phyloP scores from a whole-genome alignment of 345 rosid genomes.

The Moringa oleifera region DNA sequence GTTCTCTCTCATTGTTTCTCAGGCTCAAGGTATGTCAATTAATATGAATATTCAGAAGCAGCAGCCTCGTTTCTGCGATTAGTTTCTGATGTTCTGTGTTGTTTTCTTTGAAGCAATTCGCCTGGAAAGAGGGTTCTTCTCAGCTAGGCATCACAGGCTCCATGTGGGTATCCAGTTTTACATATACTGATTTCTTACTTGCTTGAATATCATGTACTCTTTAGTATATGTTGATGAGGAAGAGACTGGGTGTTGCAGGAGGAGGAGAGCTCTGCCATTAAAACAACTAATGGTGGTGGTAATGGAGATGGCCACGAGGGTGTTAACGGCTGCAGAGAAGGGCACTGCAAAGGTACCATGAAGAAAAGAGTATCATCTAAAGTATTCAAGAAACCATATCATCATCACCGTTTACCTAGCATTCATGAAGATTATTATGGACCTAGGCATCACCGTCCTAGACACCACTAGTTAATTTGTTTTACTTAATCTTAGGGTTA shows the following conservation, averaged over 20 bases:
- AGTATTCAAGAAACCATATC: conserved; percentile 17
- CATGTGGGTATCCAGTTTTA: conserved; percentile 5
- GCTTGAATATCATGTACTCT: not conserved
- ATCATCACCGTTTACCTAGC: conserved; percentile 31
- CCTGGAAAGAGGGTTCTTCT: conserved; percentile 5
- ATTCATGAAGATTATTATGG: conserved; percentile 64
- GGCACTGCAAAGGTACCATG: conserved; percentile 23
- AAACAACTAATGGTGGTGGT: conserved; percentile 10
- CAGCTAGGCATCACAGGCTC: conserved; percentile 3
- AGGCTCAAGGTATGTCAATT: conserved; percentile 19
- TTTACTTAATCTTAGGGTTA: too few species aligned
- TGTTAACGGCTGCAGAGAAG: conserved; percentile 15
- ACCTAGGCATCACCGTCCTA: conserved; percentile 51
- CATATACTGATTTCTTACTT: not conserved
- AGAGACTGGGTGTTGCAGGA: not conserved
- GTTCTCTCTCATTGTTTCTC: conserved; percentile 6
- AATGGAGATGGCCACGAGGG: conserved; percentile 2
- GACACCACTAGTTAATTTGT: conserved; percentile 45
- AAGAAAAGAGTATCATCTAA: conserved; percentile 21
- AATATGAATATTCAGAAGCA: not conserved
- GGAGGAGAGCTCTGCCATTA: conserved; percentile 12
- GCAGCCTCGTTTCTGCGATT: not conserved
- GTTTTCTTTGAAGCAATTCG: conserved; percentile 12
- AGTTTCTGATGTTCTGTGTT: conserved; percentile 7
- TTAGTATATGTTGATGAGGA: not conserved